Evolutionary conservation across 805 yeast genomes (phyloP), one percentile per base, ranked within the genome.

Genomic region (Scheffersomyces amazonensis): DNA sequence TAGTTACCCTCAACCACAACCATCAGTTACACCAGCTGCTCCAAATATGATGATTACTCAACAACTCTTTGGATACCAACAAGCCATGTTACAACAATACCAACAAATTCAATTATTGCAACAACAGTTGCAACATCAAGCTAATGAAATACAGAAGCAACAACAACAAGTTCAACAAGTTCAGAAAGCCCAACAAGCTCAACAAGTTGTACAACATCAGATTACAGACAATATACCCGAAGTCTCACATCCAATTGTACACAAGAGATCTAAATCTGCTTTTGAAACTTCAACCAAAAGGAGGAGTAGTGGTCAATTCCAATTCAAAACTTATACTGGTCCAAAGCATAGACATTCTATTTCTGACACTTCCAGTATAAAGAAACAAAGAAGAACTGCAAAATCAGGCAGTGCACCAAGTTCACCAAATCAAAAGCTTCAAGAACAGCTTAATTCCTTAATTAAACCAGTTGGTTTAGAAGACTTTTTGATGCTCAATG

Each of bases 401-500:
- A 40, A 16, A 16, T 19, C 33, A 13, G n/a, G n/a, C n/a, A 25
- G 16, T 8, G 13, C 23, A 20, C 16, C 35, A 32, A 19, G 33
- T 17, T 23, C 31, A 35, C n/a, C 30, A 35, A 35, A 16, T 29
- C 12, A 27, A 27, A n/a, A 16, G 18, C 5, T 13, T 7, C 4
- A 28, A 28, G 38, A 28, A 3, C 20, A 17, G 7, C 16, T 15
- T 18, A 10, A 18, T 16, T 25, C 37, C 12, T 16, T 17, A 28
- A 32, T 20, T 24, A 25, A 12, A 11, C 46, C 50, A 23, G 32
- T 42, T 4, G 55, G 50, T n/a, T 52, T 60, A 24, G 65, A 60
- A 24, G 64, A 57, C 32, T 54, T 59, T 36, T 52, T 58, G 60
- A 44, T 44, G 32, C 46, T 60, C 30, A 54, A 53, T 40, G 46